Evolutionary conservation across 2,329 filamentous ascomycete species (phyloP).

Genomic region (Helotiales sp.): DNA sequence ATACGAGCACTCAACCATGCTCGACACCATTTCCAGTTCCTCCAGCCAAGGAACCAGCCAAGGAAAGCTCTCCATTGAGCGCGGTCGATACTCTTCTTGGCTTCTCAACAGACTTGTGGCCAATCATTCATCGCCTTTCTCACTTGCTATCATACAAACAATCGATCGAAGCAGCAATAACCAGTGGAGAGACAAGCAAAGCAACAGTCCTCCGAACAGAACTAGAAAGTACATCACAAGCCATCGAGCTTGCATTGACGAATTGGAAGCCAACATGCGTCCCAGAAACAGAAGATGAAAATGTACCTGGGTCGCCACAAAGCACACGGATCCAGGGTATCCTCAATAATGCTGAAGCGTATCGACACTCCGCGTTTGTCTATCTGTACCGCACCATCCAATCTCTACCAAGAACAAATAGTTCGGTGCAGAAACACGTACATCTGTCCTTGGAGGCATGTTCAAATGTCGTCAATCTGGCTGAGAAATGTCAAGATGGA

Average conservation of each 20-base stretch:
- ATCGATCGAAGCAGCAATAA: conserved; percentile 48
- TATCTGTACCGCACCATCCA: conserved; percentile 44
- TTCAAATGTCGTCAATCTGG: conserved; percentile 52
- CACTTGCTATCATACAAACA: conserved; percentile 53
- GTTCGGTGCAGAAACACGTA: conserved; percentile 54
- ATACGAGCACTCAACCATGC: conserved; percentile 50
- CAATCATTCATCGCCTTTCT: conserved; percentile 61
- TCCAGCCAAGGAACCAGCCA: conserved; percentile 46
- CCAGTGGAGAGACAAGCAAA: conserved; percentile 39
- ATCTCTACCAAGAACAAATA: conserved; percentile 46
- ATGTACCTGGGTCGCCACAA: not conserved
- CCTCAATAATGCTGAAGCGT: conserved; percentile 49
- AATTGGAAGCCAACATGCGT: conserved; percentile 54
- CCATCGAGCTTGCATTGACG: conserved; percentile 54
- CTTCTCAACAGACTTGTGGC: conserved; percentile 63
- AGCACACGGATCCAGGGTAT: conserved; percentile 34
- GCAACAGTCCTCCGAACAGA: conserved; percentile 29
- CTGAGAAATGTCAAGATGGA: conserved; percentile 39
- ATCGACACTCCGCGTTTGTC: conserved; percentile 47
- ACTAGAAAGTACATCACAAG: conserved; percentile 43
- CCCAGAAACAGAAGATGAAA: conserved; percentile 31
- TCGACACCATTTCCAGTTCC: conserved; percentile 47
- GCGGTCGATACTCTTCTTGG: conserved; percentile 54
- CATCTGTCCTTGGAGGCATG: conserved; percentile 54
- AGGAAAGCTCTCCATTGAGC: conserved; percentile 44